Percentiles rank a stretch among this genome's conserved stretches.
phyloP scores from a whole-genome alignment of 129 eudicot genomes.

The Flaveria brownii region DNA sequence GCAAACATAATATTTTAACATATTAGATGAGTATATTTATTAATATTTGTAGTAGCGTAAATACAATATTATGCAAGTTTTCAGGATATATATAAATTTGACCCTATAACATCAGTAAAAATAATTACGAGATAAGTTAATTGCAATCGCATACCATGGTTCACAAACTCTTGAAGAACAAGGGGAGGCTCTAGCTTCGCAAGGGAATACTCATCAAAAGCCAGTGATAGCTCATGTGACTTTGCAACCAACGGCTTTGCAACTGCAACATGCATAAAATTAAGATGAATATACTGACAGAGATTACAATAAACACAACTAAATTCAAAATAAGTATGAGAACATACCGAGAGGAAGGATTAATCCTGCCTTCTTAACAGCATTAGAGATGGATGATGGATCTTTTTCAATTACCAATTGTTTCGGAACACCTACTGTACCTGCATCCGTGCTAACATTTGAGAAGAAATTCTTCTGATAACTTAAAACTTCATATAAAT shows the following conservation, averaged over 20 bases:
- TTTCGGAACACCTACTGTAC: constrained; percentile 82
- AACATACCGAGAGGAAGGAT: constrained; percentile 78
- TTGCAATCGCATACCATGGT: constrained; percentile 63
- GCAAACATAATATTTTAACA: not conserved
- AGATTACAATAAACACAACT: not conserved
- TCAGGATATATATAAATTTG: not conserved
- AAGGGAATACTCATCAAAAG: constrained; percentile 84
- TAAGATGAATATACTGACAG: not conserved
- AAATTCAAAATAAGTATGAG: not conserved
- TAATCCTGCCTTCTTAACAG: constrained; percentile 76
- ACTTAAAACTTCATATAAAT: not conserved
- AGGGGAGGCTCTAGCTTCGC: constrained; percentile 92
- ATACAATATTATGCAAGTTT: not conserved
- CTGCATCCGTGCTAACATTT: constrained; percentile 41
- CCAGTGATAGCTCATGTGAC: constrained; percentile 92
- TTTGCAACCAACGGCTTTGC: constrained; percentile 92
- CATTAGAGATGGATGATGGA: constrained; percentile 74
- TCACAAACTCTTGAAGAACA: constrained; percentile 91
- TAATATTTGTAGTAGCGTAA: not conserved
- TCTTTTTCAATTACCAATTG: constrained; percentile 87
- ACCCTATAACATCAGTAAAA: not conserved
- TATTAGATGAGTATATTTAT: not conserved
- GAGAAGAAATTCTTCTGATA: not conserved
- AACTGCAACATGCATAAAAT: constrained; percentile 45
- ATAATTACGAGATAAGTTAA: not conserved